phyloP scores from a whole-genome alignment of 345 rosid species.

The Salix brachista region DNA sequence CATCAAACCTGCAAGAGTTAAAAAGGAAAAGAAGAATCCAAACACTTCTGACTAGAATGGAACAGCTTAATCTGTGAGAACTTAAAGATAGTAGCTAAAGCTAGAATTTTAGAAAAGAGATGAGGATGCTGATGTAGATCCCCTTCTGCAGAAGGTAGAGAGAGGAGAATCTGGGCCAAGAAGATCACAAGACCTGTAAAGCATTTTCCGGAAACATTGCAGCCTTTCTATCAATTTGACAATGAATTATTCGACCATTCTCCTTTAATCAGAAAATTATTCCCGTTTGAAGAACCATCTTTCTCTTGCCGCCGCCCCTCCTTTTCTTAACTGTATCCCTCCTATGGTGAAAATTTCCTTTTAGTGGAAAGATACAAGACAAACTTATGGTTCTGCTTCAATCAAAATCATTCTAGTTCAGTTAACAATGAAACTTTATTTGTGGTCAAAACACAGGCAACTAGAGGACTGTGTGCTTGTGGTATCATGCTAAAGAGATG shows the following conservation, averaged over 20 bases:
- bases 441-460: no score
- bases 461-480: no score
- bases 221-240: conserved; percentile 15
- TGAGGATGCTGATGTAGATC: background rate
- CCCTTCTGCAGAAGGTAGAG: background rate
- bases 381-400: no score
- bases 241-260: conserved; percentile 15
- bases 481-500: no score
- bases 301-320: no score
- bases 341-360: no score
- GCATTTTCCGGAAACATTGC: background rate
- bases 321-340: no score
- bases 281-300: background rate
- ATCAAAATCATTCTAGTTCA: no score
- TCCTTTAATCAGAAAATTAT: background rate
- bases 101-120: background rate
- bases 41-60: background rate
- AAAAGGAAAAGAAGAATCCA: background rate
- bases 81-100: background rate
- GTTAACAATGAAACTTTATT: no score
- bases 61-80: background rate
- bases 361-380: no score
- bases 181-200: background rate
- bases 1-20: background rate
- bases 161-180: background rate